Evolutionary conservation across 352 stramenopile genomes (phyloP).

Genomic region (Phytophthora cactorum): DNA sequence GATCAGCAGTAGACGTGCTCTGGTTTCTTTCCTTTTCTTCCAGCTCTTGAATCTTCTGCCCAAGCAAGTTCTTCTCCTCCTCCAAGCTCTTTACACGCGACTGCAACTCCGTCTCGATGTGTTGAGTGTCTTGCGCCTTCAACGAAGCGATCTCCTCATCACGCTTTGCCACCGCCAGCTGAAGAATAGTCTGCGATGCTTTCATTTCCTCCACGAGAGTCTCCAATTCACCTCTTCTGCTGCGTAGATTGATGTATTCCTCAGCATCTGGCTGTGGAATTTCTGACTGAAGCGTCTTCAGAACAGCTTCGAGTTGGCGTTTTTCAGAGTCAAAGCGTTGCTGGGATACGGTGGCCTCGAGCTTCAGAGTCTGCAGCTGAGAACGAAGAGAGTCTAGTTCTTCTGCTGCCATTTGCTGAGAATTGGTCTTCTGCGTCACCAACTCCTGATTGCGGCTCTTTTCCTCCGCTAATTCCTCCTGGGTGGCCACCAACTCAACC

Average conservation of each 20-base stretch:
- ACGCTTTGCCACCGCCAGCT: constrained; percentile 26
- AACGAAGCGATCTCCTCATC: constrained; percentile 33
- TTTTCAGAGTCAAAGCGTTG: constrained; percentile 31
- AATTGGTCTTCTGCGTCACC: constrained; percentile 26
- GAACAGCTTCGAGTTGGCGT: constrained; percentile 24
- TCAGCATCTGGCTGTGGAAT: constrained; percentile 2
- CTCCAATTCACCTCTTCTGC: constrained; percentile 20
- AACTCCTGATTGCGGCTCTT: constrained; percentile 27
- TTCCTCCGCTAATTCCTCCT: constrained; percentile 26
- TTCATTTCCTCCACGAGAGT: constrained; percentile 17
- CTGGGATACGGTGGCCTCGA: constrained; percentile 20
- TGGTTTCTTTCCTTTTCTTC: neutral
- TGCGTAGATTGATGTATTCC: constrained; percentile 9
- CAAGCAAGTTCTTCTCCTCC: constrained; percentile 43
- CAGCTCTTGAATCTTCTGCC: constrained; percentile 35
- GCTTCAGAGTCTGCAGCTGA: constrained; percentile 35
- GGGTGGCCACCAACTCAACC: constrained; percentile 22
- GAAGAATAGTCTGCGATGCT: constrained; percentile 26
- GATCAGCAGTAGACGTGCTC: neutral
- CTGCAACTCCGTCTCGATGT: constrained; percentile 25
- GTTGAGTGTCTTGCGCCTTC: constrained; percentile 7
- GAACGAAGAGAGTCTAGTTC: constrained; percentile 32
- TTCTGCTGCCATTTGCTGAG: constrained; percentile 40
- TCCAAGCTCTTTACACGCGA: constrained; percentile 33
- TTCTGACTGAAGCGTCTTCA: constrained; percentile 21